Evolutionary conservation across 1,284 basidiomycete genomes (phyloP).

Genomic region (Anthracocystis panici-leucophaei): DNA sequence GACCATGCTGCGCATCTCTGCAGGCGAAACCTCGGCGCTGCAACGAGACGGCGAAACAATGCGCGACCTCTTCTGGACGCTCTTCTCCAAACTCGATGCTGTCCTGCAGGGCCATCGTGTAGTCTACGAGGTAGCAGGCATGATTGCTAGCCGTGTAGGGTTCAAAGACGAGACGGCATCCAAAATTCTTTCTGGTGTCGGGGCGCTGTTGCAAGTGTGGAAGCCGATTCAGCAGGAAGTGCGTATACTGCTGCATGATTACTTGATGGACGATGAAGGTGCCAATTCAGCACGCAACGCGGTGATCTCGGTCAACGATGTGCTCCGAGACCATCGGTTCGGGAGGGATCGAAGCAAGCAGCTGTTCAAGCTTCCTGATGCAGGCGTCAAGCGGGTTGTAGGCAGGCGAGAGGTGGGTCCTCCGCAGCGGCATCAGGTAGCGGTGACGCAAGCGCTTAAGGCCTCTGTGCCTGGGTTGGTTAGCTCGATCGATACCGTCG

Average conservation of each 20-base stretch:
- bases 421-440: constrained; percentile 84
- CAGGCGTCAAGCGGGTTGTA: constrained; percentile 19
- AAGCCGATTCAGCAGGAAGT: constrained; percentile 85
- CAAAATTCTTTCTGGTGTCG: constrained; percentile 40
- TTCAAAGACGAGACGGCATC: constrained; percentile 51
- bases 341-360: constrained; percentile 58
- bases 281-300: constrained; percentile 83
- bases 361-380: constrained; percentile 88
- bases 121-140: constrained; percentile 81
- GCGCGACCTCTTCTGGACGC: constrained; percentile 94
- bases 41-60: constrained; percentile 66
- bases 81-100: constrained; percentile 95
- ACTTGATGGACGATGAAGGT: constrained; percentile 88
- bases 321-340: constrained; percentile 73
- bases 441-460: constrained; percentile 84
- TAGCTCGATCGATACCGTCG: constrained; percentile 36
- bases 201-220: constrained; percentile 85
- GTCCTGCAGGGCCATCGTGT: constrained; percentile 93
- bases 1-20: constrained; percentile 50
- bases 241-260: constrained; percentile 86
- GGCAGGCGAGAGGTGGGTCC: constrained; percentile 73
- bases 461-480: constrained; percentile 95
- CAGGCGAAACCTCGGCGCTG: constrained; percentile 58
- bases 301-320: constrained; percentile 92
- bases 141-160: constrained; percentile 52